phyloP scores from a whole-genome alignment of 140 eudicot genomes.

The Bidens hawaiensis region DNA sequence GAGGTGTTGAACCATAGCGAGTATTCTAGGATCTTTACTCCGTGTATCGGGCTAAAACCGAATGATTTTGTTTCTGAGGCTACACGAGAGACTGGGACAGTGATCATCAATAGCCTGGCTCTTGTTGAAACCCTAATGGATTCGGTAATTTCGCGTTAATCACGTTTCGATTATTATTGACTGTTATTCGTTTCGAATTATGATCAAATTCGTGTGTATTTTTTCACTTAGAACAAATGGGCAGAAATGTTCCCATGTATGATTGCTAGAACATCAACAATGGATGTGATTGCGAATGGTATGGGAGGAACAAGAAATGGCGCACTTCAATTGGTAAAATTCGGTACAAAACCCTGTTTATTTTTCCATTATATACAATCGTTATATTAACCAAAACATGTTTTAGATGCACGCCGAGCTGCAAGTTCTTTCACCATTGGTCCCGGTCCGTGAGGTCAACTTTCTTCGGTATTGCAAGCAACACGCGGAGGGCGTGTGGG shows the following conservation, averaged over 20 bases:
- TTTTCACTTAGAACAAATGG: constrained; percentile 66
- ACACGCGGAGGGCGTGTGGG: constrained; percentile 95
- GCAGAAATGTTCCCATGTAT: constrained; percentile 93
- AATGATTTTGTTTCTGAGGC: constrained; percentile 71
- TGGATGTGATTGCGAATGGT: constrained; percentile 85
- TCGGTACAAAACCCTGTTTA: not conserved
- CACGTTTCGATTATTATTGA: not conserved
- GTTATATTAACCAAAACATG: not conserved
- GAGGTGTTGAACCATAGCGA: constrained; percentile 63
- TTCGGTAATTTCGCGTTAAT: constrained; percentile 38
- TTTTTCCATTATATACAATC: not conserved
- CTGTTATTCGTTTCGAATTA: not conserved
- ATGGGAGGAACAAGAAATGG: constrained; percentile 99
- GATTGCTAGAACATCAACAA: constrained; percentile 82
- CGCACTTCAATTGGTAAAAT: constrained; percentile 90
- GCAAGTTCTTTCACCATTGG: constrained; percentile 90
- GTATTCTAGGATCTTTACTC: constrained; percentile 48
- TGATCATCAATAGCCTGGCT: constrained; percentile 85
- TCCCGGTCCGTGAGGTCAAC: constrained; percentile 76
- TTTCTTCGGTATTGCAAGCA: constrained; percentile 94
- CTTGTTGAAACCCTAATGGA: constrained; percentile 98
- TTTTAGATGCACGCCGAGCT: constrained; percentile 87
- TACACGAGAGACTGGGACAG: constrained; percentile 85
- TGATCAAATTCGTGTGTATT: not conserved
- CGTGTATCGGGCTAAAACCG: constrained; percentile 76